Base-by-base conservation (phyloP, 2,329 filamentous ascomycete genomes). In the Ophiocordyceps unilateralis region DNA sequence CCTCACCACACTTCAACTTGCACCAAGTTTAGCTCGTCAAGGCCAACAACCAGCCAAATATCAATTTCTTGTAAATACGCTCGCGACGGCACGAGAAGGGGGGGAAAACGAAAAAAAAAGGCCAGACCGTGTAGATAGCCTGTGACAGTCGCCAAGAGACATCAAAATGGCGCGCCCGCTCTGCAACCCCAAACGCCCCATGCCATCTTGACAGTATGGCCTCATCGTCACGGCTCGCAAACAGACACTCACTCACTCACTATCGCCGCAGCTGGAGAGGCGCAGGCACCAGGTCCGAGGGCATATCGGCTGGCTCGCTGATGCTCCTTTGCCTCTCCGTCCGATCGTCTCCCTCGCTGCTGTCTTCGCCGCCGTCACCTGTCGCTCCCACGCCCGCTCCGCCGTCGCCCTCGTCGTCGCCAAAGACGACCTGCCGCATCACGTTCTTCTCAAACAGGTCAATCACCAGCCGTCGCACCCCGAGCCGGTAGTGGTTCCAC, bases 381-480 rank as follows among this genome's bases (percentile, higher is more conserved):
- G 12, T 79, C 78, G 17, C 56, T 56, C 11, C 62, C 61, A 26
- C 23, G n/a, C 22, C 22, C 15, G 11, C 8, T 5, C 39, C 60
- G 42, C 85, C 82, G 43, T 84, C 81, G 19, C 84, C 81, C 41
- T 82, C 81, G 10, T 63, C 62, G 19, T 61, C 62, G 19, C 83
- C 81, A 45, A 93, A 78, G 12, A 98, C 83, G 46, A 95, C 83
- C 49, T 77, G 76, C 48, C 87, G 72, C 62, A 96, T 70, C 38
- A 96, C 84, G 46, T 76, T 80, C 62, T 89, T 91, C 55, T 96
- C 89, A 54, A 98, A 98, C 20, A 98, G 65, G 56, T 96, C 91
- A 46, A 96, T 79, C 30, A 94, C 83, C 62, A 94, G 88, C 39
- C 89, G 80, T 47, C 89, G 81, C 23, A 93, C 83, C 1, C 81